These are phyloP conservation scores for Syncephalastrum sp. DNA, from an alignment of 371 early-diverging fungal species.

Conservation along the genomic window DNA sequence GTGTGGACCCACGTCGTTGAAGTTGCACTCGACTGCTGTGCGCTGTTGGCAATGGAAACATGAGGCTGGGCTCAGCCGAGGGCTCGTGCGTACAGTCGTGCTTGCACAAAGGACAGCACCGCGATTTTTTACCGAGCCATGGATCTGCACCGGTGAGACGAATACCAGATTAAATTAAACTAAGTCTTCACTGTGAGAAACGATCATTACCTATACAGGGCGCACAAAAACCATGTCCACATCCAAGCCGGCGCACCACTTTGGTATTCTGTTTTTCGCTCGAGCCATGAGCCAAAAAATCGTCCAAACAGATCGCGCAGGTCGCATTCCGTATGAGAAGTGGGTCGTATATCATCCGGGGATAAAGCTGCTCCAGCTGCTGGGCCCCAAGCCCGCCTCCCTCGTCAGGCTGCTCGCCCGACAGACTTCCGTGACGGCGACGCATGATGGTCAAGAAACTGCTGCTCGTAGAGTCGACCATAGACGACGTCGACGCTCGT, in stretches of 20 bases:
- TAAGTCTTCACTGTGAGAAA: background rate
- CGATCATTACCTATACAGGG: slow-evolving; percentile 8
- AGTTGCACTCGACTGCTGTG: slow-evolving; percentile 3
- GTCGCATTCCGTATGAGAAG: slow-evolving; percentile 12
- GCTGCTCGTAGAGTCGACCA: background rate
- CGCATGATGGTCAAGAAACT: slow-evolving; percentile 10
- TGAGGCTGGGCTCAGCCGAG: background rate
- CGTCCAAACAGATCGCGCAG: slow-evolving; percentile 20
- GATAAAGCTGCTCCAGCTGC: slow-evolving; percentile 9
- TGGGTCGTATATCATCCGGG: slow-evolving; percentile 15
- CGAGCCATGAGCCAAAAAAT: slow-evolving; percentile 1
- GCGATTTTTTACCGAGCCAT: slow-evolving; percentile 10
- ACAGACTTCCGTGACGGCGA: background rate
- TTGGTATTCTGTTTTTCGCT: background rate
- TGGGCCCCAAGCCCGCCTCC: slow-evolving; percentile 7
- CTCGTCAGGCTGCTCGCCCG: background rate
- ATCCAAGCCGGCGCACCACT: slow-evolving; percentile 6
- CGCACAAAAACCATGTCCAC: slow-evolving; percentile 15
- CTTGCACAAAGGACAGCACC: slow-evolving; percentile 13
- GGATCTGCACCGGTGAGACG: slow-evolving; percentile 4
- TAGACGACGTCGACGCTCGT: background rate
- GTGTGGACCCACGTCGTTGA: no score
- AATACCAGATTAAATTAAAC: background rate
- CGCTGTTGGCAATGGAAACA: background rate
- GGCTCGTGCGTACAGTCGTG: slow-evolving; percentile 5